Percentiles rank a stretch among this genome's conserved stretches.
Conservation (phyloP, 495 filamentous ascomycete species). For the Hypoxylon fragiforme region DNA sequence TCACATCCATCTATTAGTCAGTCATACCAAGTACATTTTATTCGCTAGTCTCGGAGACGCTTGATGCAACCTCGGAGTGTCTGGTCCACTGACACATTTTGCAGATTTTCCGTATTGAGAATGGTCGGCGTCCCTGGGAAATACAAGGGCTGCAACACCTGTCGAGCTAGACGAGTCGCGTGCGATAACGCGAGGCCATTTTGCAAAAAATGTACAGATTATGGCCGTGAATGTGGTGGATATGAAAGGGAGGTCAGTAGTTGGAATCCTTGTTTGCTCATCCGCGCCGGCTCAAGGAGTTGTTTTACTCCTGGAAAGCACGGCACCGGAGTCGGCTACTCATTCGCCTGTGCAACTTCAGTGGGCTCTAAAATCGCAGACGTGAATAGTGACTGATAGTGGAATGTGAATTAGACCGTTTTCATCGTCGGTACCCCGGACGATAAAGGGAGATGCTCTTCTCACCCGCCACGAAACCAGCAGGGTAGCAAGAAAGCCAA, state of each 20-base stretch:
- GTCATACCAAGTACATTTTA: background rate
- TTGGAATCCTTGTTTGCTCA: background rate
- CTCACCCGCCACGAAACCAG: constrained; percentile 49
- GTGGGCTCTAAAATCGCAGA: background rate
- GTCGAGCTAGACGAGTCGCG: constrained; percentile 46
- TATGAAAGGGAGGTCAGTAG: constrained; percentile 56
- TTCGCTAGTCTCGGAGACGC: background rate
- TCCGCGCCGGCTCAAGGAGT: constrained; percentile 4
- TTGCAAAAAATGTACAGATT: constrained; percentile 66
- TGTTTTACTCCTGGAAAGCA: constrained; percentile 3
- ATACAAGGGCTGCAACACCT: constrained; percentile 54
- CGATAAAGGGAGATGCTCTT: constrained; percentile 49
- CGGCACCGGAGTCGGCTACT: constrained; percentile 7
- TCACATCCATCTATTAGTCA: constrained; percentile 23
- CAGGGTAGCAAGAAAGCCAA: constrained; percentile 35
- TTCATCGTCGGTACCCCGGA: constrained; percentile 53
- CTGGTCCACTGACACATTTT: constrained; percentile 12
- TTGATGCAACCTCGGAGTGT: constrained; percentile 1
- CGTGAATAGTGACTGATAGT: constrained; percentile 5
- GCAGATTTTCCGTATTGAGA: constrained; percentile 16
- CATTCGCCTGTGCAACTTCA: background rate
- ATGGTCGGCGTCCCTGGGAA: constrained; percentile 54
- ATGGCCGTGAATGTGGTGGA: constrained; percentile 63
- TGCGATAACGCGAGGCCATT: constrained; percentile 66
- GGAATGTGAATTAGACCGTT: constrained; percentile 37